Evolutionary conservation across 2,329 filamentous ascomycete genomes (phyloP), one percentile per base, ranked within the genome.

Genomic region (Keithomyces neogunnii): DNA sequence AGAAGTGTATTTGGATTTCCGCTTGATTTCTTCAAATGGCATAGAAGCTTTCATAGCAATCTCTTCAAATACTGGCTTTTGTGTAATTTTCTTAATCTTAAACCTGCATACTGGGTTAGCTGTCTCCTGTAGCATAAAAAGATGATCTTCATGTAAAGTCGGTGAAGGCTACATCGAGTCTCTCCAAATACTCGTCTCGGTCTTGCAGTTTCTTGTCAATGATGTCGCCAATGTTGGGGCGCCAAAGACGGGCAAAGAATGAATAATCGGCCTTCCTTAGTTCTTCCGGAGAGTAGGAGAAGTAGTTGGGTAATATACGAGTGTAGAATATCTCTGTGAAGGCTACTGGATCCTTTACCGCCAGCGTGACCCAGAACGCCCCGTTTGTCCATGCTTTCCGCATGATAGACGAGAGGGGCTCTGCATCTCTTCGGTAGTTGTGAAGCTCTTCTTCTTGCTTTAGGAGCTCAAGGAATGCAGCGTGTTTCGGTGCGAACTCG

Each of bases 301-400:
- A 51, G 19, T 45, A 51, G n/a, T 44, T 45, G 32, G 48, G 40
- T 32, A 55, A 47, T 48, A 57, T 52, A 30, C 45, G 47, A 35
- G 51, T 47, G 33, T 54, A 55, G 39, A 55, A 57, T 33, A 55
- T 48, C 19, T 47, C 49, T 2, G 53, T 55, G 28, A 55, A 55
- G 28, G 49, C 49, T 30, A 57, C 44, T 4, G 53, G 51, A 48
- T 52, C 32, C 19, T 13, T 49, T 26, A 57, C n/a, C 0, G 53
- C 55, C 32, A 57, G 48, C 9, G 50, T 55, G 38, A 47, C 53
- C 55, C 48, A 55, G 39, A 57, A 55, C 6, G 53, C 47, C 3
- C 53, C 51, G 28, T 48, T 46, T 4, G 8, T 50, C 55, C 55
- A 57, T 36, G 46, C 51, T 48, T 54, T 36, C 26, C 42, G 53